Conservation (phyloP, 306 rosid genomes). For the Amphicarpaea edgeworthii region DNA sequence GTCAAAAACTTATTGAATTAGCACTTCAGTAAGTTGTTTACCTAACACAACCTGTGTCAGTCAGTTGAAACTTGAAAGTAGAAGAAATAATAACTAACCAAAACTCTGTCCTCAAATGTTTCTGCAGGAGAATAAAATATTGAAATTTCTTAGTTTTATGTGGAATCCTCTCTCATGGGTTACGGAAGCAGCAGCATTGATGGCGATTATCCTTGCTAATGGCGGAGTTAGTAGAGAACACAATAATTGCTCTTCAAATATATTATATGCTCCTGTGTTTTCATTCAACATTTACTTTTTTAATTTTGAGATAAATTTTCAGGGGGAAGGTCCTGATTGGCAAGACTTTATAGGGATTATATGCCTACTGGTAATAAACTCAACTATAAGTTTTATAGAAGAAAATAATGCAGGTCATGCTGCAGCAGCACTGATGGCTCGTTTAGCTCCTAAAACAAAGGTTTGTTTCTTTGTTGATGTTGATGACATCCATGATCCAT, state of each 20-base stretch:
- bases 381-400: conserved; percentile 91
- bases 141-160: conserved; percentile 85
- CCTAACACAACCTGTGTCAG: not conserved
- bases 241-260: not conserved
- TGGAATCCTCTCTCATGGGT: conserved; percentile 98
- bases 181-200: conserved; percentile 95
- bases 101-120: conserved; percentile 1
- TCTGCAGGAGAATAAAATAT: conserved; percentile 79
- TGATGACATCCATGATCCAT: conserved; percentile 1
- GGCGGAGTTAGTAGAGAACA: conserved; percentile 75
- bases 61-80: not conserved
- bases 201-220: conserved; percentile 89
- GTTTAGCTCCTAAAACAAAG: conserved; percentile 82
- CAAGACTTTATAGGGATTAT: conserved; percentile 88
- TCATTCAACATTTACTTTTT: not conserved
- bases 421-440: conserved; percentile 87
- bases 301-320: conserved; percentile 45
- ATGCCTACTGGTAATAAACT: conserved; percentile 75
- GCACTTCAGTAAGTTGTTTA: not conserved
- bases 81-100: conserved; percentile 24
- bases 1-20: not conserved
- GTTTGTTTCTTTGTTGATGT: conserved; percentile 43
- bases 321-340: conserved; percentile 95
- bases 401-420: conserved; percentile 93
- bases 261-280: not conserved